Conservation (phyloP, 352 stramenopile genomes). For the Phytopythium chamaehyphon region DNA sequence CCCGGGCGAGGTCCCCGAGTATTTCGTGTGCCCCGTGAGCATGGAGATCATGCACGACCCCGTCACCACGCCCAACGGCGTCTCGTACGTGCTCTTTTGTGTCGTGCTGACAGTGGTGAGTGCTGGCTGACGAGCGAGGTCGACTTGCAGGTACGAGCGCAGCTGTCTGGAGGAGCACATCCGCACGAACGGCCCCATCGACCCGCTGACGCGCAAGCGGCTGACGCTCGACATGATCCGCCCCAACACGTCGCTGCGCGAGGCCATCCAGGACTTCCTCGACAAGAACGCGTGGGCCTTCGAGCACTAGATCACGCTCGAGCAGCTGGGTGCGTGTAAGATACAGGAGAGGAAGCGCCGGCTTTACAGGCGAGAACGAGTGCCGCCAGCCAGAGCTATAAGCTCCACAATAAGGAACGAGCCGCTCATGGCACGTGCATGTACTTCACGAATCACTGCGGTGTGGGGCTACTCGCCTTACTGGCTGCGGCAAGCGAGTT, state of each 20-base stretch:
- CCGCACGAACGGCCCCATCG: constrained; percentile 54
- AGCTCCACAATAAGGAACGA: too few species aligned
- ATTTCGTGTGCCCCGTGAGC: constrained; percentile 77
- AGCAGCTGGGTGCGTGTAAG: too few species aligned
- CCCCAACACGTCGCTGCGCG: constrained; percentile 60
- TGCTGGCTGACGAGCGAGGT: not conserved
- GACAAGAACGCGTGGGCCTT: constrained; percentile 76
- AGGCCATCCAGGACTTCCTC: constrained; percentile 71
- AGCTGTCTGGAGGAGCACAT: constrained; percentile 67
- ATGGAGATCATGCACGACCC: constrained; percentile 84
- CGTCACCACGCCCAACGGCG: constrained; percentile 71
- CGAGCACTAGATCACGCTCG: constrained; percentile 32
- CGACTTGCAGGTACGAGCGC: constrained; percentile 31
- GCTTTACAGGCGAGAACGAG: too few species aligned
- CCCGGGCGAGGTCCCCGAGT: constrained; percentile 61
- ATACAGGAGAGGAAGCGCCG: too few species aligned
- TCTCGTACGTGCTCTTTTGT: constrained; percentile 38
- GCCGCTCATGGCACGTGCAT: too few species aligned
- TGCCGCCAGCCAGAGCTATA: too few species aligned
- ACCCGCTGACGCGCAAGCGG: constrained; percentile 62
- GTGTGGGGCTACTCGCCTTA: too few species aligned
- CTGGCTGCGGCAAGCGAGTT: too few species aligned
- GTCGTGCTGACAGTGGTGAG: too few species aligned
- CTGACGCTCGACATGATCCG: constrained; percentile 71
- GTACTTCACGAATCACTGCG: too few species aligned